A percentile compares a stretch with the other conserved stretches of the same genome.
Conservation (phyloP, 192 early-diverging fungal species). For the Entrophospora sp. region DNA sequence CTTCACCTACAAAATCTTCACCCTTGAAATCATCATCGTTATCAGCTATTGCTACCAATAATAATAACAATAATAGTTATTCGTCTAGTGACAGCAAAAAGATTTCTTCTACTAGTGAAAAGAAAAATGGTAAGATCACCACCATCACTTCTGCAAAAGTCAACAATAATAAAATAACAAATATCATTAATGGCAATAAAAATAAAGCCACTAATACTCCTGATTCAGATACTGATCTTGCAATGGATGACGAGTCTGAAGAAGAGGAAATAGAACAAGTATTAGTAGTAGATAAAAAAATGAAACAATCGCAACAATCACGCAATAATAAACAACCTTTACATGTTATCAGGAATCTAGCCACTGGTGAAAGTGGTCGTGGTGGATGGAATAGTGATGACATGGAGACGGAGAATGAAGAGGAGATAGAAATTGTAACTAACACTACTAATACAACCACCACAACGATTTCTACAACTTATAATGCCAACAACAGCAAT, state of each 20-base stretch:
- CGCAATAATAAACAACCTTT: neutral
- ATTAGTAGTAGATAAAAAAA: neutral
- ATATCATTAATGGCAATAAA: too few species aligned
- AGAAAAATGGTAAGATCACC: too few species aligned
- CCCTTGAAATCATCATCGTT: too few species aligned
- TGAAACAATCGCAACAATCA: neutral
- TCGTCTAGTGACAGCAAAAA: too few species aligned
- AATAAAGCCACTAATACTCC: neutral
- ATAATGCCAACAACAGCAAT: too few species aligned
- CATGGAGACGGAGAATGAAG: conserved; percentile 19
- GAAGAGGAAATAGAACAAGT: neutral
- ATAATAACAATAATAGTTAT: too few species aligned
- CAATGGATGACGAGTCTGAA: conserved; percentile 20
- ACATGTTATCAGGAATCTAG: neutral
- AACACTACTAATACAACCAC: neutral
- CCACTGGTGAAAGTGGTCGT: neutral
- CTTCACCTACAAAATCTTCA: too few species aligned
- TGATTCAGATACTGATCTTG: neutral
- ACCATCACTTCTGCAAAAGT: too few species aligned
- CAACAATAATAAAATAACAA: too few species aligned
- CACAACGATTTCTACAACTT: too few species aligned
- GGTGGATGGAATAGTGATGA: conserved; percentile 18
- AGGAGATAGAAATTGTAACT: conserved; percentile 1
- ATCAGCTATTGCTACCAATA: too few species aligned
- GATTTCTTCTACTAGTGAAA: too few species aligned